Conservation (phyloP, 1,284 basidiomycete genomes). For the Phaffia rhodozyma region DNA sequence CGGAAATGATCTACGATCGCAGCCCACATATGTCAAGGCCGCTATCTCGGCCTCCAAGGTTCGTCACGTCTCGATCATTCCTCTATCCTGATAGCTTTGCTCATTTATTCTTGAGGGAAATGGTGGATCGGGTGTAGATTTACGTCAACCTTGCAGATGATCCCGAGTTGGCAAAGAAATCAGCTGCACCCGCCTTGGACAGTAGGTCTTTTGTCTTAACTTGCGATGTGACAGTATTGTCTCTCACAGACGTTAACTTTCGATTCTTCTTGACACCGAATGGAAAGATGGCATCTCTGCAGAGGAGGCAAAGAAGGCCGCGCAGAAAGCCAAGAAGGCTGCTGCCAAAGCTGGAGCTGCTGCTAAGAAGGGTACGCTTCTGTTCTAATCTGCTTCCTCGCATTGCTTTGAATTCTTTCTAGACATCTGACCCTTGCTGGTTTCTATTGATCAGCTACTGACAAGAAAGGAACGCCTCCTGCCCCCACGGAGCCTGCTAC, state of each 20-base stretch:
- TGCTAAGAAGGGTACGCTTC: conserved; percentile 44
- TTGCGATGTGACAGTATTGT: conserved; percentile 21
- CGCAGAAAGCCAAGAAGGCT: conserved; percentile 82
- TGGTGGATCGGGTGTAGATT: conserved; percentile 42
- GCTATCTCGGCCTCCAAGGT: conserved; percentile 57
- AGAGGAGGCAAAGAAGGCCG: conserved; percentile 48
- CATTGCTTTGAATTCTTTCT: neutral
- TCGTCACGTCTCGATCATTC: conserved; percentile 20
- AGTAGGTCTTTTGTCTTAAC: neutral
- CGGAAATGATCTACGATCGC: conserved; percentile 65
- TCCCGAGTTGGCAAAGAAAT: conserved; percentile 44
- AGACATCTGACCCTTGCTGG: neutral
- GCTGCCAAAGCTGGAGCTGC: conserved; percentile 66
- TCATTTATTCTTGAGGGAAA: neutral
- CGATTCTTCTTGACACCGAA: conserved; percentile 34
- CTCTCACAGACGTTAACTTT: neutral
- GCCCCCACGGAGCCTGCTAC: conserved; percentile 38
- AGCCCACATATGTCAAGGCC: conserved; percentile 64
- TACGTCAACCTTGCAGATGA: conserved; percentile 64
- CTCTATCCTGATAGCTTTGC: conserved; percentile 1
- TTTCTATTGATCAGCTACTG: conserved; percentile 31
- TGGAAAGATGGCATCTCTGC: conserved; percentile 33
- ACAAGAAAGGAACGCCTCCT: conserved; percentile 49
- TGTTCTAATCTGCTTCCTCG: neutral
- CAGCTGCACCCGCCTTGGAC: conserved; percentile 16